Conservation (phyloP, 2,329 filamentous ascomycete genomes). For the Colletotrichum musicola region DNA sequence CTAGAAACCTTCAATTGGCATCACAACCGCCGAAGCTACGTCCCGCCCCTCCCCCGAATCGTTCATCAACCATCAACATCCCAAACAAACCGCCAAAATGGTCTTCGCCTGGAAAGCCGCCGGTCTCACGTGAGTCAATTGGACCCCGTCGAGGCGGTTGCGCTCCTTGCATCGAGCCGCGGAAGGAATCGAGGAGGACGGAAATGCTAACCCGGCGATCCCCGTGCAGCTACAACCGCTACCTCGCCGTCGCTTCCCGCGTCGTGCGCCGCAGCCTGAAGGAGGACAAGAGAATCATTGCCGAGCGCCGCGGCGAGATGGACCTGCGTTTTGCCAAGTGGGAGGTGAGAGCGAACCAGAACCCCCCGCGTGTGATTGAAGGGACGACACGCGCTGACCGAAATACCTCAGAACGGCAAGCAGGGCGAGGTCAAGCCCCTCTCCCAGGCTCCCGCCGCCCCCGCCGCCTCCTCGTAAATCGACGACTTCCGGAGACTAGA, state of each 20-base stretch:
- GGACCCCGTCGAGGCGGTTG: conserved; percentile 11
- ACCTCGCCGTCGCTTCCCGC: conserved; percentile 94
- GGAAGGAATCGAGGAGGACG: conserved; percentile 26
- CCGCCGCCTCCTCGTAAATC: conserved; percentile 53
- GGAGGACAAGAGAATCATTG: conserved; percentile 88
- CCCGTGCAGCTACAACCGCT: conserved; percentile 93
- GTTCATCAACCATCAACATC: conserved; percentile 47
- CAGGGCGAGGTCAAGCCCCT: conserved; percentile 87
- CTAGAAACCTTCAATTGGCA: conserved; percentile 48
- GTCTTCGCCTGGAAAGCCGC: conserved; percentile 98
- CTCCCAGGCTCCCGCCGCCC: conserved; percentile 64
- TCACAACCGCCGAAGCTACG: conserved; percentile 47
- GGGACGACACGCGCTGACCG: conserved; percentile 27
- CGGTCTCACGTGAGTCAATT: conserved; percentile 85
- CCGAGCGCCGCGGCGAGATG: conserved; percentile 90
- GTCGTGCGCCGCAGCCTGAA: conserved; percentile 97
- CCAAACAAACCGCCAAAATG: conserved; percentile 75
- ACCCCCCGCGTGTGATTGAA: not conserved
- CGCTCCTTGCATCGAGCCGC: not conserved
- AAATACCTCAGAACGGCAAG: conserved; percentile 85
- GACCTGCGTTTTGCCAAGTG: conserved; percentile 95
- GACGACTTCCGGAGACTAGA: conserved; percentile 18
- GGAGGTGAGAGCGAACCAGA: conserved; percentile 75
- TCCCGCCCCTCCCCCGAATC: conserved; percentile 41
- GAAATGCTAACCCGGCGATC: conserved; percentile 50